phyloP scores from a whole-genome alignment of 129 eudicot genomes.

The Pulicaria dysenterica region DNA sequence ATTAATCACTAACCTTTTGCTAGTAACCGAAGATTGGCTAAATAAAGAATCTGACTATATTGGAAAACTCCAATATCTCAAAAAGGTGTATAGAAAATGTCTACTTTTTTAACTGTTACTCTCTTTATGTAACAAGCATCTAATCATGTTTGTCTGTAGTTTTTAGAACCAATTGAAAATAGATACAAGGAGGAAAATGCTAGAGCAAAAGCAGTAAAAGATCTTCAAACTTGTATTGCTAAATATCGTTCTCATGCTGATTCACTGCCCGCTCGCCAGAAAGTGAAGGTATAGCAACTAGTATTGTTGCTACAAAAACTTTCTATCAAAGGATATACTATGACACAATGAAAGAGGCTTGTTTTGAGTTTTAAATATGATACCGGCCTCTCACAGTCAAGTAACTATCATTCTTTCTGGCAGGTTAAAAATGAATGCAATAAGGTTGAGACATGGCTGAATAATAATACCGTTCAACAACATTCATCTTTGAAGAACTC shows the following conservation, averaged over 20 bases:
- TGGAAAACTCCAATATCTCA: slow-evolving; percentile 54
- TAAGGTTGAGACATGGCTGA: slow-evolving; percentile 57
- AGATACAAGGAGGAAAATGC: too few relatives aligned
- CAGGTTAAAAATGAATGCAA: slow-evolving; percentile 62
- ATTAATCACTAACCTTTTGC: slow-evolving; percentile 52
- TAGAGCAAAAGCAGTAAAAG: too few relatives aligned
- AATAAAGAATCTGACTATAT: slow-evolving; percentile 75
- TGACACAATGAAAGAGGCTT: background rate
- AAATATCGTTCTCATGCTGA: too few relatives aligned
- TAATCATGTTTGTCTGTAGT: too few relatives aligned
- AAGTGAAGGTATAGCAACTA: too few relatives aligned
- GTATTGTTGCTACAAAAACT: background rate
- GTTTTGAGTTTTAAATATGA: background rate
- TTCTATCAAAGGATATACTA: background rate
- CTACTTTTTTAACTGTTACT: background rate
- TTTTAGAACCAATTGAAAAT: too few relatives aligned
- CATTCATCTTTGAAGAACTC: slow-evolving; percentile 57
- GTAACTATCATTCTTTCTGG: slow-evolving; percentile 12
- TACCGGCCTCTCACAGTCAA: background rate
- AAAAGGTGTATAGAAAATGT: slow-evolving; percentile 50
- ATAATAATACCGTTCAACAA: slow-evolving; percentile 42
- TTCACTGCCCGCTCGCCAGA: too few relatives aligned
- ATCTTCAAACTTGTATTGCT: too few relatives aligned
- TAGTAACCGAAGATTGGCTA: slow-evolving; percentile 80
- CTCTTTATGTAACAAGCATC: slow-evolving; percentile 9